Evolutionary conservation across 1,139 yeast genomes (phyloP).

Genomic region (Protomyces gravidus): DNA sequence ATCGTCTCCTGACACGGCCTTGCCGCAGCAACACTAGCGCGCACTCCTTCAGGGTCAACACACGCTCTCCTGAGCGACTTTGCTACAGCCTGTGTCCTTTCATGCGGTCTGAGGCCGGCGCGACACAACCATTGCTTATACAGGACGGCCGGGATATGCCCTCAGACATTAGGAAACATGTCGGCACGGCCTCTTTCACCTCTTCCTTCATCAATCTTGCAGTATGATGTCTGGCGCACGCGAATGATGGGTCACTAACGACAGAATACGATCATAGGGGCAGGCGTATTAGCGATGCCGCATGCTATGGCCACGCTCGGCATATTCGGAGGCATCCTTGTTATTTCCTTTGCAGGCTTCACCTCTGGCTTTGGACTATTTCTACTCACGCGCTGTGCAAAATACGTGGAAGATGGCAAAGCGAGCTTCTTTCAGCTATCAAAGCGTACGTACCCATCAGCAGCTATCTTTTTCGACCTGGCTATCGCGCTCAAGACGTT

Average conservation of each 20-base stretch:
- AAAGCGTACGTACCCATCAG: slow-evolving; percentile 74
- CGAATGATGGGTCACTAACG: slow-evolving; percentile 36
- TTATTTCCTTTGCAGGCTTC: slow-evolving; percentile 66
- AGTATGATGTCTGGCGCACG: slow-evolving; percentile 39
- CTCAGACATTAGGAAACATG: slow-evolving; percentile 6
- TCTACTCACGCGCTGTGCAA: slow-evolving; percentile 69
- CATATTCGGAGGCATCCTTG: slow-evolving; percentile 58
- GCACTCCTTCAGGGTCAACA: too few relatives aligned
- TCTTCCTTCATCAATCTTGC: slow-evolving; percentile 24
- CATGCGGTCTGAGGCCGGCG: too few relatives aligned
- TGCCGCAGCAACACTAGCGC: too few relatives aligned
- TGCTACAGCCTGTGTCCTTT: too few relatives aligned
- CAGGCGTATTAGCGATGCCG: slow-evolving; percentile 92
- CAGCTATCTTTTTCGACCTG: slow-evolving; percentile 74
- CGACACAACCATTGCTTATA: neutral
- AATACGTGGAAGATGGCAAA: slow-evolving; percentile 62
- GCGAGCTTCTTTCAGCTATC: slow-evolving; percentile 87
- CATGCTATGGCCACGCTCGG: slow-evolving; percentile 87
- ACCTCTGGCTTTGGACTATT: slow-evolving; percentile 78
- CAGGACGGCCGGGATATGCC: neutral
- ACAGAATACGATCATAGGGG: slow-evolving; percentile 46
- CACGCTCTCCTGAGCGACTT: too few relatives aligned
- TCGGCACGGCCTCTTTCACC: slow-evolving; percentile 20
- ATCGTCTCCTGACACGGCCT: too few relatives aligned
- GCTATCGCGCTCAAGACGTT: slow-evolving; percentile 81